Evolutionary conservation across 352 stramenopile species (phyloP), one percentile per base, ranked within the genome.

Genomic region (Blastocystis sp.): DNA sequence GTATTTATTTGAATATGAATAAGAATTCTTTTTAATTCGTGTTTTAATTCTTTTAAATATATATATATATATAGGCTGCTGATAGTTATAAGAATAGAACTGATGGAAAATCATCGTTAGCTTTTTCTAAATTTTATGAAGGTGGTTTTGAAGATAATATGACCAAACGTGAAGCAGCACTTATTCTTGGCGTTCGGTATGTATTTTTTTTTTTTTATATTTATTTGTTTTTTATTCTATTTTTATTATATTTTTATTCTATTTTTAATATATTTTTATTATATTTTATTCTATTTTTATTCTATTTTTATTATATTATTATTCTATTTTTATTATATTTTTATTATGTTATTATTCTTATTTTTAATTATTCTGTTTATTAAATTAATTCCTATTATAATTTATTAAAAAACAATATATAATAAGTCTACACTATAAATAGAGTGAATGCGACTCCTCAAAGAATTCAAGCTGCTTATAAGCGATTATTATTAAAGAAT

Each of bases 61-160:
- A n/a, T n/a, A n/a, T n/a, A n/a, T n/a, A n/a, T 2, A 35, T 23
- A 39, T 54, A 55, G 21, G 34, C 48, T n/a, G 34, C 58, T 0
- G 39, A 44, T 18, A 43, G 28, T 24, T 21, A 67, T 68, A 2
- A 79, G 73, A 18, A 84, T 80, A 73, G 74, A 67, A 48, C 75
- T 78, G 41, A 73, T 65, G 52, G 80, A 71, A 59, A 69, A 67
- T 45, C 80, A 71, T 34, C 47, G 5, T 54, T 33, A 24, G 33
- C 65, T 6, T 10, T 43, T 6, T 56, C 46, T 7, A 84, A 84
- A 67, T 86, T 88, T 58, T 93, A 94, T 72, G 80, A 93, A 67
- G 84, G 84, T 0, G 87, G 86, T 24, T 98, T 98, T 70, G 90
- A 97, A 67, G 84, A 95, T 10, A 91, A 91, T 67, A 98, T 98